A percentile compares a stretch with the other conserved stretches of the same genome.
phyloP scores from a whole-genome alignment of 2,329 filamentous ascomycete species.

The Fusarium nematophilum region DNA sequence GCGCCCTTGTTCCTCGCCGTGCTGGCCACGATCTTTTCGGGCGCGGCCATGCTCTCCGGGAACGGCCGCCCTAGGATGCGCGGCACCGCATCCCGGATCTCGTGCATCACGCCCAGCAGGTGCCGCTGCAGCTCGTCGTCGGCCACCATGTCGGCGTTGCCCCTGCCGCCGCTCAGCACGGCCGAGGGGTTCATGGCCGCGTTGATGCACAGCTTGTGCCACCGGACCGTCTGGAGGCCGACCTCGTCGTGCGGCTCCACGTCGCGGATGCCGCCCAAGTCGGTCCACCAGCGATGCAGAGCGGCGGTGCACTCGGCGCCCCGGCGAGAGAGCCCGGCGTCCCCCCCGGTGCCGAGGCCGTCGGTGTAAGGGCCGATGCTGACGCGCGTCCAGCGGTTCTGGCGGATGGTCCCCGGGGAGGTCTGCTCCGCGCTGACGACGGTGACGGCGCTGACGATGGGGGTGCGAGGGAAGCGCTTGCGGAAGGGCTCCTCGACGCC shows the following conservation, averaged over 20 bases:
- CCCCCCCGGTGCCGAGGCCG: conserved; percentile 55
- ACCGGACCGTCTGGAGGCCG: conserved; percentile 75
- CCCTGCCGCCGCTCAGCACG: conserved; percentile 72
- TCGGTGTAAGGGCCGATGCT: conserved; percentile 74
- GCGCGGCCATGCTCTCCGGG: conserved; percentile 66
- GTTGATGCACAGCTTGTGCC: conserved; percentile 84
- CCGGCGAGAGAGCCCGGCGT: conserved; percentile 46
- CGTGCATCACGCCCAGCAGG: conserved; percentile 74
- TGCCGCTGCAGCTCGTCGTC: conserved; percentile 73
- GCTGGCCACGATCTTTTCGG: conserved; percentile 71
- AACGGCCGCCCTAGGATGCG: conserved; percentile 71
- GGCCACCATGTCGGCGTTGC: conserved; percentile 73
- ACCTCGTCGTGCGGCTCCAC: conserved; percentile 72
- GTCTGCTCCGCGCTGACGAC: conserved; percentile 76
- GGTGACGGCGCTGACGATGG: conserved; percentile 76
- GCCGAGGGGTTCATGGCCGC: conserved; percentile 79
- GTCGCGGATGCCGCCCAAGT: conserved; percentile 71
- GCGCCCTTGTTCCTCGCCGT: conserved; percentile 73
- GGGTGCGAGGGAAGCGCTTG: conserved; percentile 67
- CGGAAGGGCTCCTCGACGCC: conserved; percentile 77
- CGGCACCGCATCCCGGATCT: conserved; percentile 73
- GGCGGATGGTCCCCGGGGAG: conserved; percentile 69
- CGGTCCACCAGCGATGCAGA: conserved; percentile 65
- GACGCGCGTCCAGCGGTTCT: conserved; percentile 80
- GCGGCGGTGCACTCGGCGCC: conserved; percentile 57